Base-by-base conservation (phyloP, 2,329 filamentous ascomycete species). In the Biscogniauxia marginata region DNA sequence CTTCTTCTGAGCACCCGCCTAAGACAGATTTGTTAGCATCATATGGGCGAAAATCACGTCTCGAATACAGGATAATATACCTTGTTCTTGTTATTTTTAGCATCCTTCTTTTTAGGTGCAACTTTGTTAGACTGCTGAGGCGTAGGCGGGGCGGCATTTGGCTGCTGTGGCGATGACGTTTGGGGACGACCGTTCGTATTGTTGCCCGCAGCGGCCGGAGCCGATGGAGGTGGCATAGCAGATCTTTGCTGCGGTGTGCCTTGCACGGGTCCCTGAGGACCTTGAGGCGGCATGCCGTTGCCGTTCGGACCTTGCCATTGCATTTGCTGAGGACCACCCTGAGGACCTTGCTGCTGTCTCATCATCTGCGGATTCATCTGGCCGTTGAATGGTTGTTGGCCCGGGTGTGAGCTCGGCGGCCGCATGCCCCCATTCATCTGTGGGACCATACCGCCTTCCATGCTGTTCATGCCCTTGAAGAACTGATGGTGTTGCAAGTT, bases 61-160 rank as follows among this genome's bases (percentile, higher is more conserved):
- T n/a, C n/a, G n/a, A n/a, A n/a, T n/a, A n/a, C n/a, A n/a, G n/a
- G n/a, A n/a, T n/a, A 23, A 67, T 77, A 76, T 82, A 90, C 88
- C 85, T 91, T 90, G 55, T 75, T 78, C 73, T 87, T 89, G 4
- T 83, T 77, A 58, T 78, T 81, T 73, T 87, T 88, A 4, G 75
- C 77, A 25, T 86, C 84, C 77, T 91, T 90, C 82, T 93, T 93
- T 73, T 91, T 92, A 1, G 89, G 88, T 30, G 84, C 86, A 3
- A 87, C 74, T 77, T 93, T 93, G 68, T 86, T 87, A 1, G 78
- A 72, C 69, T 91, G 88, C 51, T 84, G 86, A 1, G 90, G 90
- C 3, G 90, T 95, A 1, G 90, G 90, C 1, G 90, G 90, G 34
- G 87, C 88, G 6, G 84, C 81, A 57, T 81, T 84, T 59, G 81